These are phyloP conservation scores for Hygrophorus russula DNA, from an alignment of 768 basidiomycete genomes.

Conservation along the genomic window DNA sequence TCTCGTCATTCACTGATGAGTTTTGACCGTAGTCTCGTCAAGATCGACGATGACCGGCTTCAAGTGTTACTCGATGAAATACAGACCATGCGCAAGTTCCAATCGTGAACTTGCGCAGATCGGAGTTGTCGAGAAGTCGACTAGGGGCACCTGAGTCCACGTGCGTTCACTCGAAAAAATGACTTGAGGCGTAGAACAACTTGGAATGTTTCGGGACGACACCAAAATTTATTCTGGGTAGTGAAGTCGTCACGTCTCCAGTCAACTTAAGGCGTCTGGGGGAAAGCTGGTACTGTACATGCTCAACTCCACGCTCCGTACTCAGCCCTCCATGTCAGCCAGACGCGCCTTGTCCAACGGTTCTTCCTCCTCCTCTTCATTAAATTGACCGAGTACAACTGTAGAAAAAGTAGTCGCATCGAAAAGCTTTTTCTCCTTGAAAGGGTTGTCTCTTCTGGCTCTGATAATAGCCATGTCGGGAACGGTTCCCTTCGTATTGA, in stretches of 20 bases:
- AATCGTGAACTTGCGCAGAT: constrained; percentile 50
- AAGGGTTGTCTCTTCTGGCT: constrained; percentile 45
- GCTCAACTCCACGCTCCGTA: too few species aligned
- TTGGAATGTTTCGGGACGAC: too few species aligned
- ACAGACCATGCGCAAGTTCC: constrained; percentile 84
- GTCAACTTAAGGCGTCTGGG: too few species aligned
- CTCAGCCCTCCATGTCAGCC: constrained; percentile 43
- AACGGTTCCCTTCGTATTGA: constrained; percentile 70
- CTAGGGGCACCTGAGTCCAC: too few species aligned
- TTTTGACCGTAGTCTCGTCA: constrained; percentile 48
- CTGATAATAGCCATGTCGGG: constrained; percentile 60
- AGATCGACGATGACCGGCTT: constrained; percentile 79
- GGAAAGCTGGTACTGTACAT: too few species aligned
- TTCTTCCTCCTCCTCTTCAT: constrained; percentile 16
- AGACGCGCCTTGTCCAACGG: constrained; percentile 28
- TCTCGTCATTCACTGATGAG: not conserved
- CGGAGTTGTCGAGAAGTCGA: too few species aligned
- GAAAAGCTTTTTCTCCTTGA: constrained; percentile 59
- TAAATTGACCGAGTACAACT: constrained; percentile 21
- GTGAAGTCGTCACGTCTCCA: too few species aligned
- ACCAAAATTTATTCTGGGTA: too few species aligned
- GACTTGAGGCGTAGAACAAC: too few species aligned
- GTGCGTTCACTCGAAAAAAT: too few species aligned
- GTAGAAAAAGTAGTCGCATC: constrained; percentile 46
- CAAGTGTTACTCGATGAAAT: constrained; percentile 80